Evolutionary conservation across 164 flowering plant genomes (phyloP), one percentile per base, ranked within the genome.

Genomic region (Vitis rupestris): DNA sequence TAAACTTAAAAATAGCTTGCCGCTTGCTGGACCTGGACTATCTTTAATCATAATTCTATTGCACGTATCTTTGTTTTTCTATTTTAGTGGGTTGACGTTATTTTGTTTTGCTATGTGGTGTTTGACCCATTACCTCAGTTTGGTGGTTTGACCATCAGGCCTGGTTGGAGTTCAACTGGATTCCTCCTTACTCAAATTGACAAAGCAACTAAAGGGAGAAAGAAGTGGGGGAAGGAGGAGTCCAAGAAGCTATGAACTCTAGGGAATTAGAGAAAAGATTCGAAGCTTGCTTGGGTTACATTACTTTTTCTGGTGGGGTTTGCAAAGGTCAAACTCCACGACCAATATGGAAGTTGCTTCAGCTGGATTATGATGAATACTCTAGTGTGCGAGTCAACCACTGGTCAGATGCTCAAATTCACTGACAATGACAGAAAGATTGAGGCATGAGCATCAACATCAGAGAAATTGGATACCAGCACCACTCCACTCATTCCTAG

Each of bases 51-150:
- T 31, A 31, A 31, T 9, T 61, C 44, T 10, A 44, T 61, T 61
- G 64, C 64, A 61, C 64, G 50, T 37, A 48, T 64, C 62, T 61
- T 63, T 56, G 63, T 17, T 68, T 63, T 50, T 55, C 60, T 30
- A 19, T 31, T 52, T 65, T 8, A 49, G 65, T 62, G 70, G 70
- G 27, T 71, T 71, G 74, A 57, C 74, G 57, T 57, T 61, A 66
- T 29, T 52, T 53, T 37, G 53, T 37, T 17, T 17, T 62, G 56
- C 9, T 3, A 9, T 63, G 48, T 14, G 16, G 49, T 31, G 64
- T 61, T 31, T 29, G 17, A 61, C 64, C 44, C 47, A 31, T 52
- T 31, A 55, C 29, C 0, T n/a, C 58, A 23, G 9, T 52, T 65
- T 31, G 52, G 48, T 17, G 53, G 63, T 66, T 66, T 65, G 74